Evolutionary conservation across 139 green algal species (phyloP).

Genomic region (Desmodesmus armatus): DNA sequence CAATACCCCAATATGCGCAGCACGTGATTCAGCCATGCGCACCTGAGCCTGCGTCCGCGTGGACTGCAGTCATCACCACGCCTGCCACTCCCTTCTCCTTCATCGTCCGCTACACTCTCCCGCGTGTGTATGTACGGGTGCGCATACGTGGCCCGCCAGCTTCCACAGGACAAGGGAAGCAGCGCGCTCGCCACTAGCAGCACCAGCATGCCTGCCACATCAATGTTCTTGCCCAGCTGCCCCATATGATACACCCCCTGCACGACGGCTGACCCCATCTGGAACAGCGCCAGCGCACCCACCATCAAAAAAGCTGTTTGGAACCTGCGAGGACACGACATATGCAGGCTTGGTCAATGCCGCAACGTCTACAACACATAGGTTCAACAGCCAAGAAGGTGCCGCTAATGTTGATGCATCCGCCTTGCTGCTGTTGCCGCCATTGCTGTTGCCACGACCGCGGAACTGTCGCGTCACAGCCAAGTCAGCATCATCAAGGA

Average conservation of each 20-base stretch:
- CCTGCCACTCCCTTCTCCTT: no score
- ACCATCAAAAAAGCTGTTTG: conserved; percentile 53
- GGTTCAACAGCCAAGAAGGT: not conserved
- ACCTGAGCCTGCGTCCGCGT: no score
- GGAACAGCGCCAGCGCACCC: conserved; percentile 63
- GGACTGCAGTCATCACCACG: no score
- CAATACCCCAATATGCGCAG: no score
- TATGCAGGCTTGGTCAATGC: not conserved
- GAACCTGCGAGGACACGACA: conserved; percentile 42
- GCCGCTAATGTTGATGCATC: not conserved
- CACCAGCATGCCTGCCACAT: conserved; percentile 43
- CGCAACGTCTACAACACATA: not conserved
- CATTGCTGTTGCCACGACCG: not conserved
- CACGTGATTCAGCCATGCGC: no score
- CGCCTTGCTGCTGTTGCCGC: not conserved
- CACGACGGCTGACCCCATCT: conserved; percentile 50
- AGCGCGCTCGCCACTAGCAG: conserved; percentile 60
- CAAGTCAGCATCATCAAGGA: conserved; percentile 41
- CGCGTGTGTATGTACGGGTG: conserved; percentile 15
- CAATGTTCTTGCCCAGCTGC: not conserved
- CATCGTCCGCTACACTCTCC: conserved; percentile 24
- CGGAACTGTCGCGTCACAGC: no score
- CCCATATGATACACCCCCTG: conserved; percentile 19
- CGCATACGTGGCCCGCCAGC: conserved; percentile 18
- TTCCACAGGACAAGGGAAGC: conserved; percentile 49